Evolutionary conservation across 257 asterid species (phyloP).

Genomic region (Knoxia roxburghii): DNA sequence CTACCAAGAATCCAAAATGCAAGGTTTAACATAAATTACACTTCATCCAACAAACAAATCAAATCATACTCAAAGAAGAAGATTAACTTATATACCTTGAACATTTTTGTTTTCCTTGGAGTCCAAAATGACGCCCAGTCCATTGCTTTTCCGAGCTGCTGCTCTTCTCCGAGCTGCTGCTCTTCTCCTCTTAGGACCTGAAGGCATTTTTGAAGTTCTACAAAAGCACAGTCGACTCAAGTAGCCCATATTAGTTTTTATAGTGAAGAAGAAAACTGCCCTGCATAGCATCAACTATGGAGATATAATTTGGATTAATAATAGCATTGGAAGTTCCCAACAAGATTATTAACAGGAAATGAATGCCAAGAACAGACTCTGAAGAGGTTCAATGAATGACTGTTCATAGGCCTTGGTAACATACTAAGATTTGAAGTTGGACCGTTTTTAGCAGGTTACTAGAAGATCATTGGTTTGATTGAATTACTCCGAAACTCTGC

Average conservation of each 20-base stretch:
- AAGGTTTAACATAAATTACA: too few species aligned
- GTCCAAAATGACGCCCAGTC: background rate
- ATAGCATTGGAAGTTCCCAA: background rate
- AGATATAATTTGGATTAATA: background rate
- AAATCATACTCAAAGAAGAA: background rate
- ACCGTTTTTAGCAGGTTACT: too few species aligned
- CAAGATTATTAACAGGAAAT: too few species aligned
- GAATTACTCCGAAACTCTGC: background rate
- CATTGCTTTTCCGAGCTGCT: background rate
- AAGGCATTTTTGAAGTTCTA: conserved; percentile 11
- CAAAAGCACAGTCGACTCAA: background rate
- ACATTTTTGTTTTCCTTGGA: background rate
- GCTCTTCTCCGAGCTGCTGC: too few species aligned
- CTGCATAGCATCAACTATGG: background rate
- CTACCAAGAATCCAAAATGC: background rate
- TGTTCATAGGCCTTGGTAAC: background rate
- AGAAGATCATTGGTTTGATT: too few species aligned
- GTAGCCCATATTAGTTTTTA: background rate
- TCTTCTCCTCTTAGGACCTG: conserved; percentile 26
- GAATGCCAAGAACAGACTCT: too few species aligned
- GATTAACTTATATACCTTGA: background rate
- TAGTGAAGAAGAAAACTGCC: background rate
- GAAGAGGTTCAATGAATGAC: background rate
- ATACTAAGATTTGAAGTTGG: background rate
- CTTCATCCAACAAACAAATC: too few species aligned